phyloP scores from a whole-genome alignment of 2,329 filamentous ascomycete genomes.

The Rosellinia necatrix region DNA sequence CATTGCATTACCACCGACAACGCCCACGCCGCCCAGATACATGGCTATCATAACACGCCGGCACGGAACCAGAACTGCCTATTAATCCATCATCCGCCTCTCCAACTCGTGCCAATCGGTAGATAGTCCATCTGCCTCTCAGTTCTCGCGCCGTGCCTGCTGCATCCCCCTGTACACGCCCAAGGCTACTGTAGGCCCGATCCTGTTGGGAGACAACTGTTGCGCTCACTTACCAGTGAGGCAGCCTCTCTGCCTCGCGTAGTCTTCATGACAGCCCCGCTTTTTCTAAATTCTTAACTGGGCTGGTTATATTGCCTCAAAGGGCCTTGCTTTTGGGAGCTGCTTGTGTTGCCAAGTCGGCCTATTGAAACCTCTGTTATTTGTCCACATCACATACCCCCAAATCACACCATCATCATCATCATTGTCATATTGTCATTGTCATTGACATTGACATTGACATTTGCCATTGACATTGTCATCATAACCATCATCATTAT shows the following conservation, averaged over 20 bases:
- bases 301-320: too few relatives aligned
- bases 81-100: neutral
- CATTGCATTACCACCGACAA: conserved; percentile 4
- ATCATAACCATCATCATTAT: too few relatives aligned
- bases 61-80: neutral
- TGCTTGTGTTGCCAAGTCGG: neutral
- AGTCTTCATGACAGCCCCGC: conserved; percentile 11
- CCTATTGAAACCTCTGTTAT: neutral
- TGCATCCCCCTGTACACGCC: neutral
- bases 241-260: conserved; percentile 10
- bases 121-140: neutral
- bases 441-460: too few relatives aligned
- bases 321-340: too few relatives aligned
- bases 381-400: too few relatives aligned
- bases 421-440: too few relatives aligned
- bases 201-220: neutral
- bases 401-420: too few relatives aligned
- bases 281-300: conserved; percentile 16
- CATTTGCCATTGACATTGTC: too few relatives aligned
- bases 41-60: conserved; percentile 8
- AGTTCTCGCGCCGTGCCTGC: neutral
- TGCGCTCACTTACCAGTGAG: neutral
- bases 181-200: neutral
- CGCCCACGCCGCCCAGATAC: neutral
- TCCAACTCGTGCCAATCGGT: neutral